These are phyloP conservation scores for Pseudogymnoascus sp. DNA, from an alignment of 2,329 filamentous ascomycete genomes.

Conservation along the genomic window DNA sequence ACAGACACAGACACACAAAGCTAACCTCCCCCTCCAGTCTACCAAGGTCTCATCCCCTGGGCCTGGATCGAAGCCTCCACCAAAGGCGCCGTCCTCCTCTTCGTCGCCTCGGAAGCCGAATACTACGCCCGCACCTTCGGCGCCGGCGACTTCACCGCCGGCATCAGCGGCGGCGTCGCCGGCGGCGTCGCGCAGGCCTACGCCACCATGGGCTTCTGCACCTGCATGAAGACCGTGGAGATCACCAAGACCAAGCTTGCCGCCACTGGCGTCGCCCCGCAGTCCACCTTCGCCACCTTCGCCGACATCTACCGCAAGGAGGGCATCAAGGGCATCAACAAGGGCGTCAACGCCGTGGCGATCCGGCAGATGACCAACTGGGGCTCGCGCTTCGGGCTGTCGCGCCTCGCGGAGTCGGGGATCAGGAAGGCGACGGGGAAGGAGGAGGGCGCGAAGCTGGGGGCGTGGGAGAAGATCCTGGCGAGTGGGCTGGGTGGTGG, in stretches of 20 bases:
- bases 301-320: conserved; percentile 94
- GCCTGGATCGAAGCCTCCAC: conserved; percentile 99
- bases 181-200: conserved; percentile 97
- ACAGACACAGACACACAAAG: background rate
- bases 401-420: conserved; percentile 78
- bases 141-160: conserved; percentile 76
- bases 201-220: conserved; percentile 99
- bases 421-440: conserved; percentile 76
- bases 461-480: conserved; percentile 75
- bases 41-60: conserved; percentile 99
- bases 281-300: conserved; percentile 89
- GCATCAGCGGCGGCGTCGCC: conserved; percentile 83
- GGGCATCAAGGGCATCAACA: conserved; percentile 93
- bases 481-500: conserved; percentile 85
- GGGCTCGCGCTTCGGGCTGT: conserved; percentile 92
- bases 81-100: conserved; percentile 97
- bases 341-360: conserved; percentile 95
- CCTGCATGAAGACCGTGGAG: conserved; percentile 99
- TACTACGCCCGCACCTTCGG: conserved; percentile 81
- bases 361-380: conserved; percentile 99
- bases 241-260: conserved; percentile 98
- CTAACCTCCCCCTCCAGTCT: conserved; percentile 54
- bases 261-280: conserved; percentile 70
- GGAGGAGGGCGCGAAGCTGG: conserved; percentile 68
- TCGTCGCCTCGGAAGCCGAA: conserved; percentile 97